Percentiles rank a stretch among this genome's conserved stretches.
These are phyloP conservation scores for Fusarium secorum DNA, from an alignment of 2,329 filamentous ascomycete species.

Conservation along the genomic window DNA sequence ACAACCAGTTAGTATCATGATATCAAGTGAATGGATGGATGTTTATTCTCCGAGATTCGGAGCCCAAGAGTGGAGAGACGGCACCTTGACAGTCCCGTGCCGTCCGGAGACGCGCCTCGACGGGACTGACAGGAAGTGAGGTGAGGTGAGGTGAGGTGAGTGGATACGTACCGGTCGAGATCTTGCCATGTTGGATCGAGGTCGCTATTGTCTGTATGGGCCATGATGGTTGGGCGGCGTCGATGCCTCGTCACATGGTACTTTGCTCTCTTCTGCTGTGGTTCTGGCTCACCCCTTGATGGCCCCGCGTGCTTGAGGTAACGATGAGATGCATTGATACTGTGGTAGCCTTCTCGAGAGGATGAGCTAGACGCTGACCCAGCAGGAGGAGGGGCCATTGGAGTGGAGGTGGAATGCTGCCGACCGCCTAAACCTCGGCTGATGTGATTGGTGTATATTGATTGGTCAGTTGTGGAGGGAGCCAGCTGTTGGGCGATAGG, in stretches of 20 bases:
- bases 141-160: neutral
- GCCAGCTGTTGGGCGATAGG: neutral
- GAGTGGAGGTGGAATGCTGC: conserved; percentile 29
- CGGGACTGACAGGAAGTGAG: conserved; percentile 2
- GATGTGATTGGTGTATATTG: conserved; percentile 8
- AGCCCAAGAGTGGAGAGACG: conserved; percentile 33
- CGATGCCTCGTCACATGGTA: conserved; percentile 41
- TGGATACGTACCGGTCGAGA: conserved; percentile 72
- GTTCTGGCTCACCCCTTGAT: conserved; percentile 30
- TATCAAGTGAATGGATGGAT: neutral
- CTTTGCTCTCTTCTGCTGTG: conserved; percentile 31
- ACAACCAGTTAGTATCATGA: conserved; percentile 37
- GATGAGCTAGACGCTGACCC: conserved; percentile 38
- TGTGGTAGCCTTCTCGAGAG: conserved; percentile 27
- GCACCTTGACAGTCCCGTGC: conserved; percentile 2
- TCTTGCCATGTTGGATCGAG: conserved; percentile 75
- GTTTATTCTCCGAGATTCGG: conserved; percentile 23
- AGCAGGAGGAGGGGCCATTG: conserved; percentile 39
- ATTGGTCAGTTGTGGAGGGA: conserved; percentile 25
- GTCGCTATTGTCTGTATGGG: conserved; percentile 45
- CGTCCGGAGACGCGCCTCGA: conserved; percentile 6
- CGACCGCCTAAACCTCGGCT: conserved; percentile 40
- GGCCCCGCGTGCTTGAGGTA: conserved; percentile 42
- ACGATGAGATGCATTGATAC: conserved; percentile 42
- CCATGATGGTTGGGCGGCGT: conserved; percentile 48